Conservation (phyloP, 169 alveolate species). For the Cyclospora cayetanensis region DNA sequence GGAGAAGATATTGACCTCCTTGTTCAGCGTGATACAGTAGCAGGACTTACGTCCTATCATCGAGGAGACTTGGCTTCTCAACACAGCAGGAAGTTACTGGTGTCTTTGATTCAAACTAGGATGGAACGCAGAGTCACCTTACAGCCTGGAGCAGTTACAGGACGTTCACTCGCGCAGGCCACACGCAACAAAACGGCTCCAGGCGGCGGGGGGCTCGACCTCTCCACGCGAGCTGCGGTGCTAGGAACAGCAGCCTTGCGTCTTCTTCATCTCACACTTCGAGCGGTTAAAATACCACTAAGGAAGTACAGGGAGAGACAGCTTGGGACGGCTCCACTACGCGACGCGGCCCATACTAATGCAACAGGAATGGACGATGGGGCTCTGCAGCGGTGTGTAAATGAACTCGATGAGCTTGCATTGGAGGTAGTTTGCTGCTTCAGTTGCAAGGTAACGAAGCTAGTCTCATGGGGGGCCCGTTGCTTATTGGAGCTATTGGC, state of each 20-base stretch:
- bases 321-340: not conserved
- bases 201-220: constrained; percentile 51
- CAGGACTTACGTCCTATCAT: not conserved
- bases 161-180: constrained; percentile 68
- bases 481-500: constrained; percentile 59
- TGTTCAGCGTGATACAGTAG: not conserved
- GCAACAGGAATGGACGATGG: not conserved
- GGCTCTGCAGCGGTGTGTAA: not conserved
- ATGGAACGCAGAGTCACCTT: constrained; percentile 20
- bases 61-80: not conserved
- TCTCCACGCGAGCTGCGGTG: constrained; percentile 34
- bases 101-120: not conserved
- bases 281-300: constrained; percentile 1
- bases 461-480: constrained; percentile 70
- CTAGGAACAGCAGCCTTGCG: constrained; percentile 70
- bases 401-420: constrained; percentile 51
- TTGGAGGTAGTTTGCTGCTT: constrained; percentile 45
- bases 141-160: constrained; percentile 71
- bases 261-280: constrained; percentile 35
- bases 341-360: not conserved
- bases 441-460: constrained; percentile 56
- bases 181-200: not conserved
- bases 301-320: not conserved
- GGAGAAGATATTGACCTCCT: not conserved
- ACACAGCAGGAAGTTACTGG: constrained; percentile 49